A percentile compares a stretch with the other conserved stretches of the same genome.
Conservation (phyloP, 2,329 filamentous ascomycete species). For the Dothidotthia symphoricarpi region DNA sequence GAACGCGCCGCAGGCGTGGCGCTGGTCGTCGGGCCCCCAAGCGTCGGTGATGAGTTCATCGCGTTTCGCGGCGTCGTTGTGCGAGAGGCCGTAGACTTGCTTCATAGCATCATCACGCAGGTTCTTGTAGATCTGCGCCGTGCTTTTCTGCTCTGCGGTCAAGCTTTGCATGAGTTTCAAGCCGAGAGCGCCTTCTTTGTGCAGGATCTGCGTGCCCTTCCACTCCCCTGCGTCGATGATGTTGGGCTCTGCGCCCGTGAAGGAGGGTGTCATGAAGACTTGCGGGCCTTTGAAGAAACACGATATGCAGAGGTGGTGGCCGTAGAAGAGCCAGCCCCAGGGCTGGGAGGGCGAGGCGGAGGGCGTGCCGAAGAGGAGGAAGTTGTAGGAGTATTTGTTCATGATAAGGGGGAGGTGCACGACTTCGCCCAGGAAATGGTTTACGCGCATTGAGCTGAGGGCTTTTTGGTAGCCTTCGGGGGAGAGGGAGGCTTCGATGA, state of each 20-base stretch:
- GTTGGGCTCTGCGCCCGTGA: slow-evolving; percentile 79
- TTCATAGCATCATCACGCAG: slow-evolving; percentile 67
- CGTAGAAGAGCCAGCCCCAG: slow-evolving; percentile 75
- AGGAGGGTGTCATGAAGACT: slow-evolving; percentile 70
- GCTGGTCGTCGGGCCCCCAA: slow-evolving; percentile 80
- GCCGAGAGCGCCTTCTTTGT: slow-evolving; percentile 63
- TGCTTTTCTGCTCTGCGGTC: slow-evolving; percentile 44
- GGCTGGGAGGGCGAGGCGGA: slow-evolving; percentile 51
- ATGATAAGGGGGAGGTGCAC: slow-evolving; percentile 61
- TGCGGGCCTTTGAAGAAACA: slow-evolving; percentile 65
- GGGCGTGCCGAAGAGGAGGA: slow-evolving; percentile 66
- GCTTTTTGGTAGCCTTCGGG: slow-evolving; percentile 71
- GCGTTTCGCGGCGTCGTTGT: slow-evolving; percentile 24
- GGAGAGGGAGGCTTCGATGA: slow-evolving; percentile 61
- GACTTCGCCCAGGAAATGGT: slow-evolving; percentile 70
- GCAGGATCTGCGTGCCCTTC: slow-evolving; percentile 64
- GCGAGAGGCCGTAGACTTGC: slow-evolving; percentile 33
- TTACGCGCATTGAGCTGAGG: slow-evolving; percentile 67
- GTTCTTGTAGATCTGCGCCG: slow-evolving; percentile 58
- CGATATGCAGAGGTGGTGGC: slow-evolving; percentile 74
- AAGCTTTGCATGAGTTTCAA: slow-evolving; percentile 69
- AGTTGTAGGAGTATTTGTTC: slow-evolving; percentile 76
- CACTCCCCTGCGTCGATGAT: slow-evolving; percentile 65
- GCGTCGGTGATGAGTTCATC: slow-evolving; percentile 53
- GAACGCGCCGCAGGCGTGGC: slow-evolving; percentile 74